phyloP scores from a whole-genome alignment of 495 filamentous ascomycete genomes.

The Penicillium taxi region DNA sequence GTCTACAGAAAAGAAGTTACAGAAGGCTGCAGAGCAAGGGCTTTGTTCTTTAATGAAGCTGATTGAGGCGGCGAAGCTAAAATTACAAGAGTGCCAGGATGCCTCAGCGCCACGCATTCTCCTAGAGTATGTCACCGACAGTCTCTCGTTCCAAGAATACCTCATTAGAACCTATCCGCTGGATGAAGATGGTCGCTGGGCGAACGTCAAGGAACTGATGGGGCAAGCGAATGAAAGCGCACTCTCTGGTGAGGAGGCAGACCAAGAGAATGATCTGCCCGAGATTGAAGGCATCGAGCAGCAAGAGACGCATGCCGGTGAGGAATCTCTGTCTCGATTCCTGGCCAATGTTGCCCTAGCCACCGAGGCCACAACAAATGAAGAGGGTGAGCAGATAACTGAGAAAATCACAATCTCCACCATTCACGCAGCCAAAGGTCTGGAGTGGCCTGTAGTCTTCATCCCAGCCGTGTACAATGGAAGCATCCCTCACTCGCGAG shows the following conservation, averaged over 20 bases:
- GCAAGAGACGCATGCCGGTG: conserved; percentile 44
- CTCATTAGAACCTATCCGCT: conserved; percentile 60
- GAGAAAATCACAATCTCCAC: conserved; percentile 86
- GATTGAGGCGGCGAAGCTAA: conserved; percentile 53
- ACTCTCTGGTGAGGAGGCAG: conserved; percentile 22
- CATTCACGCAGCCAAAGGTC: conserved; percentile 92
- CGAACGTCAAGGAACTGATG: conserved; percentile 84
- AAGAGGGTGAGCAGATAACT: conserved; percentile 38
- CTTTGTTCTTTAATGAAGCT: conserved; percentile 54
- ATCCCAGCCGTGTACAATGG: conserved; percentile 86
- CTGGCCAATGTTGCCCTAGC: conserved; percentile 85
- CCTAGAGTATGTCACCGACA: conserved; percentile 64
- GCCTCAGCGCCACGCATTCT: conserved; percentile 57
- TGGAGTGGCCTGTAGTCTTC: conserved; percentile 98
- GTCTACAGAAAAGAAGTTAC: conserved; percentile 58
- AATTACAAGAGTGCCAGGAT: conserved; percentile 43
- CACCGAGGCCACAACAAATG: conserved; percentile 57
- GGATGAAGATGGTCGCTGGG: conserved; percentile 79
- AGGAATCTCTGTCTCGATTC: conserved; percentile 68
- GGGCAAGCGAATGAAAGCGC: conserved; percentile 61
- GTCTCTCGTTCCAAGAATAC: conserved; percentile 64
- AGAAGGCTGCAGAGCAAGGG: conserved; percentile 57
- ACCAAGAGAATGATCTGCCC: conserved; percentile 63
- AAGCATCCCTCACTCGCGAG: conserved; percentile 87
- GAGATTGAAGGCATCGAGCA: conserved; percentile 70